Conservation (phyloP, 306 rosid species). For the Fragaria iinumae region DNA sequence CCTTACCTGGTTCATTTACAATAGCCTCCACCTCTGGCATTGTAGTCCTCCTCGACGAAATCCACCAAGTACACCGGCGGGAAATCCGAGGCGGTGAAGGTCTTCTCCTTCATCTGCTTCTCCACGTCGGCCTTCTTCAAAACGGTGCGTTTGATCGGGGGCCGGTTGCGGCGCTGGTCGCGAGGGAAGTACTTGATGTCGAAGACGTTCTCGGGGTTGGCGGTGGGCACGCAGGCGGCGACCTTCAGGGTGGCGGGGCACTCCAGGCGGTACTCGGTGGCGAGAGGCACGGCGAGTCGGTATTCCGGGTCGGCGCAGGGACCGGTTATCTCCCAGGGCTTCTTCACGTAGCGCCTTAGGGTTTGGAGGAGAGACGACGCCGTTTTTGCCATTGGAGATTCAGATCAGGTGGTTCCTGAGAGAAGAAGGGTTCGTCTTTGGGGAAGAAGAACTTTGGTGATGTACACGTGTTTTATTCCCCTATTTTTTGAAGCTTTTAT, state of each 20-base stretch:
- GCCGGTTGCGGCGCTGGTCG: constrained; percentile 97
- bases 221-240: constrained; percentile 50
- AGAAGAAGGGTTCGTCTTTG: background rate
- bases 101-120: constrained; percentile 53
- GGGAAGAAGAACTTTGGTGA: background rate
- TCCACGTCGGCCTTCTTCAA: constrained; percentile 63
- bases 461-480: background rate
- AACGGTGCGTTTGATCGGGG: constrained; percentile 66
- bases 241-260: constrained; percentile 70
- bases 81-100: constrained; percentile 52
- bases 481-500: background rate
- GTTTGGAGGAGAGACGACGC: constrained; percentile 38
- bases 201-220: constrained; percentile 80
- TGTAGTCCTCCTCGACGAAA: constrained; percentile 54
- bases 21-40: constrained; percentile 89
- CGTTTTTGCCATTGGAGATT: constrained; percentile 33
- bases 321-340: constrained; percentile 97
- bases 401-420: background rate
- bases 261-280: constrained; percentile 65
- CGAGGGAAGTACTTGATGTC: constrained; percentile 81
- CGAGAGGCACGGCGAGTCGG: constrained; percentile 55
- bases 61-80: constrained; percentile 67
- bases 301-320: constrained; percentile 81
- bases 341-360: constrained; percentile 72
- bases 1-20: constrained; percentile 35